Evolutionary conservation across 257 asterid species (phyloP).

Genomic region (Verbena officinalis): DNA sequence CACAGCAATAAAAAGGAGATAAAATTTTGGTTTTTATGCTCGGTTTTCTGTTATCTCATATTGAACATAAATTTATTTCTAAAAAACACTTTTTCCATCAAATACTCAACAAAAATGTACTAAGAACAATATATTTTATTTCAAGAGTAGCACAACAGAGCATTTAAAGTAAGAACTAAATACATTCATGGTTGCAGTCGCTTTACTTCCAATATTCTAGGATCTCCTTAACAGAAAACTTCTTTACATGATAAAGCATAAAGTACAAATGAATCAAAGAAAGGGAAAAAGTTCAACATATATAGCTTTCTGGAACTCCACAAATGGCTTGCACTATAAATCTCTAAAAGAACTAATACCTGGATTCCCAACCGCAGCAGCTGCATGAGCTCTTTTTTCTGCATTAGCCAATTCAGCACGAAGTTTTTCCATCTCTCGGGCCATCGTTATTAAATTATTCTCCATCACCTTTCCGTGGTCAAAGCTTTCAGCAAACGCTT

Average conservation of each 20-base stretch:
- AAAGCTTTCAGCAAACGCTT: constrained; percentile 84
- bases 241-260: constrained; percentile 15
- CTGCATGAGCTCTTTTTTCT: constrained; percentile 78
- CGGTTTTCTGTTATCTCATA: neutral
- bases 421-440: constrained; percentile 90
- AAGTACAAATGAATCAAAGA: constrained; percentile 5
- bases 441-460: constrained; percentile 78
- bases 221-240: neutral
- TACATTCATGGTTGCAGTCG: neutral
- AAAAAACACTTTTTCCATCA: neutral
- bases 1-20: neutral
- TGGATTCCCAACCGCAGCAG: constrained; percentile 61
- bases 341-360: constrained; percentile 44
- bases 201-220: constrained; percentile 5
- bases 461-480: constrained; percentile 94
- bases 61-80: neutral
- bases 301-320: neutral
- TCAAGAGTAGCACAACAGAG: neutral
- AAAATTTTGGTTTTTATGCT: neutral
- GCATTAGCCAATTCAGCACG: constrained; percentile 94
- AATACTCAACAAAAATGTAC: neutral
- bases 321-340: constrained; percentile 14
- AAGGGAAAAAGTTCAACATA: neutral
- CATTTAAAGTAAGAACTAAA: neutral
- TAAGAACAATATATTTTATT: neutral